Conservation (phyloP, 2,329 filamentous ascomycete species). For the Sporothrix brunneoviolacea region DNA sequence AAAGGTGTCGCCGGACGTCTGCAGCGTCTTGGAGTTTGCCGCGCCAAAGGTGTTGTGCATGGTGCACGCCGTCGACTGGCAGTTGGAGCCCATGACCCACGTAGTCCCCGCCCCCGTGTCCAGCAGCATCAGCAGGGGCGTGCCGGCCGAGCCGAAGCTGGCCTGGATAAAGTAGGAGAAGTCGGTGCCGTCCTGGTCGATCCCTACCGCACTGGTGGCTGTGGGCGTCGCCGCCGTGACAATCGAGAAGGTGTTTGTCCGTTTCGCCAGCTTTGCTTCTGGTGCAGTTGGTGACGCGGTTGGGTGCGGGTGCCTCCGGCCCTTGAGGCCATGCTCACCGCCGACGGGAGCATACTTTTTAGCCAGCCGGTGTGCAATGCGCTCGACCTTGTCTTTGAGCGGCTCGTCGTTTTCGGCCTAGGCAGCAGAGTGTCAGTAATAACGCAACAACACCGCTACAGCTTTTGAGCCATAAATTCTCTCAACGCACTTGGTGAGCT, state of each 20-base stretch:
- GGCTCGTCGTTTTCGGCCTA: conserved; percentile 24
- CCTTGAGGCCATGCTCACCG: conserved; percentile 12
- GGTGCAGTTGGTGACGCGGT: not conserved
- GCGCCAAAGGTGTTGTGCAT: conserved; percentile 65
- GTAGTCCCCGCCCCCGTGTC: conserved; percentile 66
- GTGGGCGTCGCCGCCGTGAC: conserved; percentile 40
- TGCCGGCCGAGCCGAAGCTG: conserved; percentile 47
- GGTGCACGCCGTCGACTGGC: conserved; percentile 58
- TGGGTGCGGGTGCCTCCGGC: conserved; percentile 11
- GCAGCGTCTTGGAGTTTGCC: conserved; percentile 57
- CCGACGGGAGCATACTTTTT: conserved; percentile 32
- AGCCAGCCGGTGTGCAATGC: conserved; percentile 32
- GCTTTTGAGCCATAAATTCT: too few relatives aligned
- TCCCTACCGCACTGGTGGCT: conserved; percentile 43
- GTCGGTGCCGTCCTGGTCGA: conserved; percentile 59
- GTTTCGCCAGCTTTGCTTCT: conserved; percentile 24
- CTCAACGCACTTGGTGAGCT: not conserved
- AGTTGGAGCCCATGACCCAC: conserved; percentile 74
- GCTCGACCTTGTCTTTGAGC: conserved; percentile 30
- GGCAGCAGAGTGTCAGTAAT: too few relatives aligned
- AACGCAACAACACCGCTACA: too few relatives aligned
- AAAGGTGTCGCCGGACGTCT: conserved; percentile 49
- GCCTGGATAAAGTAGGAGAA: conserved; percentile 59
- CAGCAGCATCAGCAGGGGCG: conserved; percentile 54
- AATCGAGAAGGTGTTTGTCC: conserved; percentile 42